Conservation (phyloP, 192 early-diverging fungal genomes). For the Umbelopsis sp. region DNA sequence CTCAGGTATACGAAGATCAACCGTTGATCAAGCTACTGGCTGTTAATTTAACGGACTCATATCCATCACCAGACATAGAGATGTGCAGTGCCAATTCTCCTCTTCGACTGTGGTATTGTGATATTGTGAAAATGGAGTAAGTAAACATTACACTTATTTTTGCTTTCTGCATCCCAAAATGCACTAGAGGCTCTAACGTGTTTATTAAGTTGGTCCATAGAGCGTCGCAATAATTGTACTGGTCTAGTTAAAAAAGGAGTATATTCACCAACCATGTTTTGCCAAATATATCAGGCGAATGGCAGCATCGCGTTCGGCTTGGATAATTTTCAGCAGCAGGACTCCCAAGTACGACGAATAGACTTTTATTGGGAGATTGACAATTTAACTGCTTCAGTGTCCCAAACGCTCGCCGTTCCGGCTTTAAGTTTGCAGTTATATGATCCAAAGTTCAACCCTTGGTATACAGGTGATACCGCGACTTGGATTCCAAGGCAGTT, state of each 20-base stretch:
- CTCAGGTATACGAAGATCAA: constrained; percentile 22
- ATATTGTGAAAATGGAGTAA: background rate
- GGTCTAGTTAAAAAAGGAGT: background rate
- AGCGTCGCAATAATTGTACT: background rate
- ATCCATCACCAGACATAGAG: constrained; percentile 27
- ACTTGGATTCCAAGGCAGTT: background rate
- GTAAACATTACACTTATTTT: background rate
- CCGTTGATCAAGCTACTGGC: constrained; percentile 25
- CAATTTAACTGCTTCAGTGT: background rate
- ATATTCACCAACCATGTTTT: background rate
- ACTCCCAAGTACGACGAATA: constrained; percentile 5
- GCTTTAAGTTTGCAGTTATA: constrained; percentile 20
- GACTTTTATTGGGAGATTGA: constrained; percentile 37
- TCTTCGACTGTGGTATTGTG: constrained; percentile 13
- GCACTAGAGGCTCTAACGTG: background rate
- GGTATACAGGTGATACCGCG: constrained; percentile 18
- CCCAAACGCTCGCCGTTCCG: constrained; percentile 5
- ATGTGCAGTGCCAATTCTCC: constrained; percentile 22
- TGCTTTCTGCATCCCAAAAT: no score
- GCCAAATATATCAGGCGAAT: constrained; percentile 26
- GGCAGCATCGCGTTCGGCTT: constrained; percentile 8
- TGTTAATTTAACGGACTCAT: background rate
- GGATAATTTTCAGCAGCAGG: background rate
- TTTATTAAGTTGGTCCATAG: background rate
- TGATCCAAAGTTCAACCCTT: constrained; percentile 19